Conservation (phyloP, 768 basidiomycete species). For the Glaciozyma antarctica region DNA sequence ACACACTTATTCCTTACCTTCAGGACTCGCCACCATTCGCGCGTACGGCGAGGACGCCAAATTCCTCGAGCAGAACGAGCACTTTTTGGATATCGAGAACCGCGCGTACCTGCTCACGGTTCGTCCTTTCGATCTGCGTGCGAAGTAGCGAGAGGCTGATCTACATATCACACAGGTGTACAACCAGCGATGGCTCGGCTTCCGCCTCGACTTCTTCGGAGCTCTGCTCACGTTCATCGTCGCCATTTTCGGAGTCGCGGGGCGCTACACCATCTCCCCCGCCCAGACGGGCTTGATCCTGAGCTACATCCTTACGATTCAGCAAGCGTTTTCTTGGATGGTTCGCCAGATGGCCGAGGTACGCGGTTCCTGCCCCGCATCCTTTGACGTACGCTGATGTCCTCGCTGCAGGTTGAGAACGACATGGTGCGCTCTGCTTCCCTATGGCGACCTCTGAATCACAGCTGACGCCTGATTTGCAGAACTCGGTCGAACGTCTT, state of each 20-base stretch:
- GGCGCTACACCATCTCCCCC: slow-evolving; percentile 64
- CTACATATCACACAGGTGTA: slow-evolving; percentile 9
- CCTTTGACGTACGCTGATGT: neutral
- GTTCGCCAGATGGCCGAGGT: slow-evolving; percentile 55
- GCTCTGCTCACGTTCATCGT: slow-evolving; percentile 38
- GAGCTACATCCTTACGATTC: slow-evolving; percentile 21
- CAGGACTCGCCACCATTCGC: slow-evolving; percentile 53
- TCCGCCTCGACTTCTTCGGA: slow-evolving; percentile 83
- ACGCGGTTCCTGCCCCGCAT: slow-evolving; percentile 3
- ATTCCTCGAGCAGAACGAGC: slow-evolving; percentile 65
- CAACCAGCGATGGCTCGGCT: slow-evolving; percentile 62
- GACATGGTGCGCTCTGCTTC: slow-evolving; percentile 49
- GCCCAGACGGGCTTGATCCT: slow-evolving; percentile 69
- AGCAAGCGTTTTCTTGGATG: slow-evolving; percentile 60
- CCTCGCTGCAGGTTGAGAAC: slow-evolving; percentile 65
- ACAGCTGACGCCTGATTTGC: too few relatives aligned
- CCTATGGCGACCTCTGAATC: too few relatives aligned
- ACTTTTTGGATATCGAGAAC: slow-evolving; percentile 74
- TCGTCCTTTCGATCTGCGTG: neutral
- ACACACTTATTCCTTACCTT: neutral
- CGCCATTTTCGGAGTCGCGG: slow-evolving; percentile 49
- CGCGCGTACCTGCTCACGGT: slow-evolving; percentile 77
- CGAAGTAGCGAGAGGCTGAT: slow-evolving; percentile 31
- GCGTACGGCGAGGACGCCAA: slow-evolving; percentile 65
- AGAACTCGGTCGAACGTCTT: slow-evolving; percentile 55